Evolutionary conservation across 108 stramenopile species (phyloP).

Genomic region (Nitzschia palea): DNA sequence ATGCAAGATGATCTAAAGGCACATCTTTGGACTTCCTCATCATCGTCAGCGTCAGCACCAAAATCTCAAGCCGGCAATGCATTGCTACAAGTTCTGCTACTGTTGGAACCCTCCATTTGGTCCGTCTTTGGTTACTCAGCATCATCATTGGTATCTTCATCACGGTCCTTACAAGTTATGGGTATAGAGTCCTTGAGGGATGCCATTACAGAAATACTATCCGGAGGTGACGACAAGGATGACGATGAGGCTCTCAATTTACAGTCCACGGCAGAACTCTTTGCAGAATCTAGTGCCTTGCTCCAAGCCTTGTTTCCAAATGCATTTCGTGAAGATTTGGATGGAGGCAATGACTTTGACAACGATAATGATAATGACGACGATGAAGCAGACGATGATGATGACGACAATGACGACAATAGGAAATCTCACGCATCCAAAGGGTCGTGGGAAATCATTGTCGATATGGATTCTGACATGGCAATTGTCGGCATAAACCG

Average conservation of each 20-base stretch:
- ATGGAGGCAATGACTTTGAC: background rate
- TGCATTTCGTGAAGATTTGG: background rate
- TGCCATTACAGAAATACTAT: background rate
- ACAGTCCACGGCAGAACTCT: background rate
- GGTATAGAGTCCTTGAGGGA: background rate
- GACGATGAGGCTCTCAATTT: background rate
- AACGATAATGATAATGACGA: background rate
- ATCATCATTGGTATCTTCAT: background rate
- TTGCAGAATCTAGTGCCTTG: background rate
- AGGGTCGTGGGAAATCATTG: background rate
- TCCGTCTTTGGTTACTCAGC: slow-evolving; percentile 1
- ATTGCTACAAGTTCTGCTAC: background rate
- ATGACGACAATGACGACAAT: background rate
- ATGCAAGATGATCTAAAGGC: background rate
- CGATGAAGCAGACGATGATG: background rate
- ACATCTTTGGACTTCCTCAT: background rate
- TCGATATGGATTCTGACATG: slow-evolving; percentile 3
- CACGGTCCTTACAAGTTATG: background rate
- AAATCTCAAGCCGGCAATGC: background rate
- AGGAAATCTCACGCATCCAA: background rate
- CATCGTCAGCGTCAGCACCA: no score
- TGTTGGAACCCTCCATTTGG: slow-evolving; percentile 8
- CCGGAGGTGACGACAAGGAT: background rate
- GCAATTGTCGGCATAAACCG: background rate
- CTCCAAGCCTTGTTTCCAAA: slow-evolving; percentile 10